These are phyloP conservation scores for Pyrenula aspistea DNA, from an alignment of 495 filamentous ascomycete genomes.

Conservation along the genomic window DNA sequence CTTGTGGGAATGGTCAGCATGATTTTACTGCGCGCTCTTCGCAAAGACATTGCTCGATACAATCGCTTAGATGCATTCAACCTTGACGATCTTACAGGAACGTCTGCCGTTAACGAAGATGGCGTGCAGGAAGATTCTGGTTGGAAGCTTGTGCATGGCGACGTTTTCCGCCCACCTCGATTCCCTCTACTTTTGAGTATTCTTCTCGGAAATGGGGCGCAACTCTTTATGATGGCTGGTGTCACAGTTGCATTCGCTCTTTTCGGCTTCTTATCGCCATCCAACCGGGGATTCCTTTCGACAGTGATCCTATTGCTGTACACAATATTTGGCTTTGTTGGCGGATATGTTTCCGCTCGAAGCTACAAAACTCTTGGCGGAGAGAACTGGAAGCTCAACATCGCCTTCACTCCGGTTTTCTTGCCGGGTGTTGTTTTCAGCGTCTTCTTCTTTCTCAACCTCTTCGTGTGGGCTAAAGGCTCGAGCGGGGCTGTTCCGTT, in stretches of 20 bases:
- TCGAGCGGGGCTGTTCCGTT: constrained; percentile 93
- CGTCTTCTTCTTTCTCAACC: constrained; percentile 85
- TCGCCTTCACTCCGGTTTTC: constrained; percentile 72
- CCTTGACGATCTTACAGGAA: constrained; percentile 70
- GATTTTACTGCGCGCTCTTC: constrained; percentile 72
- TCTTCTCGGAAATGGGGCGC: constrained; percentile 84
- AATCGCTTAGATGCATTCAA: constrained; percentile 82
- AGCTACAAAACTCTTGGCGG: constrained; percentile 88
- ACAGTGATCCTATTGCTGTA: constrained; percentile 88
- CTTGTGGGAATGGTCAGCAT: constrained; percentile 81
- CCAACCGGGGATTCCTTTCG: constrained; percentile 84
- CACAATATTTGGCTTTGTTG: constrained; percentile 83
- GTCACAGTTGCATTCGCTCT: constrained; percentile 89
- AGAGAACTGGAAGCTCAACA: constrained; percentile 89
- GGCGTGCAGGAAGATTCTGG: constrained; percentile 95
- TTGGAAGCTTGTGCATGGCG: constrained; percentile 96
- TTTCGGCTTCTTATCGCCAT: constrained; percentile 86
- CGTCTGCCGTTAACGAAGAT: constrained; percentile 65
- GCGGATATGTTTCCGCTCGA: constrained; percentile 80
- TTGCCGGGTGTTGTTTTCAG: constrained; percentile 80
- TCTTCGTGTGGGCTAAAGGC: constrained; percentile 86
- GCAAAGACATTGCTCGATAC: constrained; percentile 91
- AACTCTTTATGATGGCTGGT: constrained; percentile 95
- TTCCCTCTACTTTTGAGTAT: constrained; percentile 76
- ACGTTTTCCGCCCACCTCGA: constrained; percentile 84